Base-by-base conservation (phyloP, 164 flowering plant species). In the Macadamia integrifolia region DNA sequence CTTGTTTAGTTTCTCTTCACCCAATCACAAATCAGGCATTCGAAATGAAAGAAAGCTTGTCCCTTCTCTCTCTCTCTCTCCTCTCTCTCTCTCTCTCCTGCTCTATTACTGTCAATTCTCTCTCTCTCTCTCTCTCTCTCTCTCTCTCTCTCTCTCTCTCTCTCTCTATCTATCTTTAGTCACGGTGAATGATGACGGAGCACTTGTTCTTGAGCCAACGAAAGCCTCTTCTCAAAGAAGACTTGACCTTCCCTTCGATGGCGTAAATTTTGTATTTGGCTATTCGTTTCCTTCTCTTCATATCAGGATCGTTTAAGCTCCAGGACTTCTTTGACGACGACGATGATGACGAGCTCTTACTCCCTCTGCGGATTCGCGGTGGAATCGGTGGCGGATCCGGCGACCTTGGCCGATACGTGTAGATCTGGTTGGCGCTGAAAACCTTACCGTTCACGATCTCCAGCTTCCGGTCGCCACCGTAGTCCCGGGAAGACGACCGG, bases 151-250 rank as follows among this genome's bases (percentile, higher is more conserved):
- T 23, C 23, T 23, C 23, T 23, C 23, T 23, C 23, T 23, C 23
- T 23, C 23, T 23, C 23, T 23, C 23, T 23, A 0, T 23, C 0
- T 23, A 23, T 23, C 23, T 23, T 23, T 23, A 23, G 23, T 23
- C 23, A 23, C 23, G 23, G 69, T 77, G 71, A 8, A 80, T 60
- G n/a, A 82, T 62, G 15, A 28, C 8, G 0, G 65, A 42, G 50
- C 64, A 82, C 74, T 82, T 84, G 60, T 67, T 67, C 76, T 80
- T 84, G 60, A 80, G 55, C 88, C 88, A 84, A 14, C 81, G 70
- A 29, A 79, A n/a, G 1, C 81, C 75, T 28, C 50, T 74, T 1
- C 75, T 68, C 0, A 80, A 32, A 0, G 83, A 76, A 11, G 75
- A 62, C 63, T 77, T 82, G 42, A 84, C 1, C 49, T 72, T 76